phyloP scores from a whole-genome alignment of 108 stramenopile genomes.

The Seminavis robusta region DNA sequence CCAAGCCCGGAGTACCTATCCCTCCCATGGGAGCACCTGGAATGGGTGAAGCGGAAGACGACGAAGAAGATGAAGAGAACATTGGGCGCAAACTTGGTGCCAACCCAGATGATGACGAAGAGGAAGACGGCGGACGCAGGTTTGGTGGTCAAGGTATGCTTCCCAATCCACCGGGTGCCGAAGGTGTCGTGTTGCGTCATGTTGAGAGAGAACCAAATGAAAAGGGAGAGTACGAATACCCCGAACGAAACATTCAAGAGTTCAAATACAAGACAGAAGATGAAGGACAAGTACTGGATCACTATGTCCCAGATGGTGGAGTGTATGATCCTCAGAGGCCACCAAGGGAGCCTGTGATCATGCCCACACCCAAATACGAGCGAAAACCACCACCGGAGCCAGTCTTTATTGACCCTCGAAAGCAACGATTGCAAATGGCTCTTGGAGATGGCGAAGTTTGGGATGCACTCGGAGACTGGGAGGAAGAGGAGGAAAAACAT shows the following conservation, averaged over 20 bases:
- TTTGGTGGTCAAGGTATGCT: neutral
- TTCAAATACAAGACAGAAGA: slow-evolving; percentile 5
- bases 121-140: slow-evolving; percentile 1
- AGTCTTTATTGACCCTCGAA: slow-evolving; percentile 6
- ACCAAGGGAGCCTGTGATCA: neutral
- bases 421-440: slow-evolving; percentile 16
- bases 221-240: slow-evolving; percentile 13
- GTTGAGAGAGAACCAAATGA: slow-evolving; percentile 1
- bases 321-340: slow-evolving; percentile 9
- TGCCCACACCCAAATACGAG: slow-evolving; percentile 9
- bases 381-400: neutral
- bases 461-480: slow-evolving; percentile 1
- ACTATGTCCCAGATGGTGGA: slow-evolving; percentile 12
- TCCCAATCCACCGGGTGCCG: neutral
- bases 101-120: slow-evolving; percentile 2
- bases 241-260: slow-evolving; percentile 10
- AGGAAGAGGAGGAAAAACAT: neutral
- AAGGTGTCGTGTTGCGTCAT: slow-evolving; percentile 2
- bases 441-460: slow-evolving; percentile 12
- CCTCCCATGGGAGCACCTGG: too few species aligned
- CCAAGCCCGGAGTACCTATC: too few species aligned
- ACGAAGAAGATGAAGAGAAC: slow-evolving; percentile 7
- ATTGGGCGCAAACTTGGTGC: neutral
- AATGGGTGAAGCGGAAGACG: neutral
- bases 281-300: slow-evolving; percentile 10